Base-by-base conservation (phyloP, 495 filamentous ascomycete genomes). In the Aspergillus ellipticus region DNA sequence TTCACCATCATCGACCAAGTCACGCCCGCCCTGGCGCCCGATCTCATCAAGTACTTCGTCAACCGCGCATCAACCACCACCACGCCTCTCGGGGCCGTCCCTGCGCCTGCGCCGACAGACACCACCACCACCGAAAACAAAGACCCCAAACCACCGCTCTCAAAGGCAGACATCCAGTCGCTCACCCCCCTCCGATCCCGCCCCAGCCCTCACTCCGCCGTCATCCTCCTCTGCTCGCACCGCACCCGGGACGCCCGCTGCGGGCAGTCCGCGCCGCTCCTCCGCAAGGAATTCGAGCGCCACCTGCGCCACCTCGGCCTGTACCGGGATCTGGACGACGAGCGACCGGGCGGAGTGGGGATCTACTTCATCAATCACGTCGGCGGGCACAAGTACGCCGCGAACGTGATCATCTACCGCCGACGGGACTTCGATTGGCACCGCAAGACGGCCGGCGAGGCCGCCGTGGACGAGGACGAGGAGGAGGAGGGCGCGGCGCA, bases 291-390 rank as follows among this genome's bases (percentile, higher is more conserved):
- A 69, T 84, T 98, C 29, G 91, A 95, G 74, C 82, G 93, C 0
- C 93, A 97, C 64, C 78, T 98, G 43, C 87, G 91, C 3, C 85
- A 88, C 0, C 74, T 93, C 3, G 90, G 91, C 0, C 72, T 98
- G 4, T 92, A 89, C 68, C 86, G 95, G 20, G 94, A 97, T 65
- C 72, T 92, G 33, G 83, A 91, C 49, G 94, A 98, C 65, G 84
- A 88, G 68, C 69, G 94, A 39, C 87, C 90, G 0, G 93, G 92
- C 15, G 94, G 95, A 2, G 92, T 95, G 3, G 92, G 90, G 1
- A 88, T 98, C 49, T 93, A 97, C 63, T 98, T 97, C 66, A 91
- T 97, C 61, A 92, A 85, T 59, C 94, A 98, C 66, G 90, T 97
- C 16, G 62, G 62, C 4, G 62, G 62, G 5, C 62, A 64, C 49